Conservation (phyloP, 768 basidiomycete species). For the Erythrobasidium yunnanense region DNA sequence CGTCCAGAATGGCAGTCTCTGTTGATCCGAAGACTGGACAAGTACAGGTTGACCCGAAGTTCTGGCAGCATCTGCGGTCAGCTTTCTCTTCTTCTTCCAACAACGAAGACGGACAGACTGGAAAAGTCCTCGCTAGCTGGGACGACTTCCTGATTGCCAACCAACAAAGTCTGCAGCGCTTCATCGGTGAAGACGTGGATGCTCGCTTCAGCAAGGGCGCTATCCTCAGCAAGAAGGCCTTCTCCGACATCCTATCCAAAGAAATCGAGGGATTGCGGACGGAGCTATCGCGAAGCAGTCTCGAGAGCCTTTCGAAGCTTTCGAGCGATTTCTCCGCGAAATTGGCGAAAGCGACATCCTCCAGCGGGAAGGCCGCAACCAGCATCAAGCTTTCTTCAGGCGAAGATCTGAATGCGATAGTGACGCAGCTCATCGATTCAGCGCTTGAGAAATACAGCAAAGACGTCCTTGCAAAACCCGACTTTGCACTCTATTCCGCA, state of each 20-base stretch:
- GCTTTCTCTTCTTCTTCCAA: constrained; percentile 37
- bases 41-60: constrained; percentile 42
- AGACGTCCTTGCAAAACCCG: constrained; percentile 67
- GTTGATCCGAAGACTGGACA: constrained; percentile 36
- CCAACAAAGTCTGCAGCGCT: constrained; percentile 39
- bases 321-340: constrained; percentile 33
- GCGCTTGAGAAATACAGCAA: constrained; percentile 61
- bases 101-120: not conserved
- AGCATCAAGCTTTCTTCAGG: constrained; percentile 52
- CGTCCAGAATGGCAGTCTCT: constrained; percentile 42
- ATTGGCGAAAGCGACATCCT: constrained; percentile 35
- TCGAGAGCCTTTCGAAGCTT: constrained; percentile 31
- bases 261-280: constrained; percentile 40
- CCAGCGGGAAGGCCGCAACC: constrained; percentile 20
- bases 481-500: constrained; percentile 72
- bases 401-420: constrained; percentile 58
- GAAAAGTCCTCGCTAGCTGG: constrained; percentile 31
- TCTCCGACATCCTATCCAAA: constrained; percentile 41
- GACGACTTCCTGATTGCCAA: constrained; percentile 39
- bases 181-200: constrained; percentile 40
- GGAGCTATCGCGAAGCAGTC: constrained; percentile 13
- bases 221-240: constrained; percentile 39
- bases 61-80: constrained; percentile 44
- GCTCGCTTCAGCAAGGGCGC: constrained; percentile 35
- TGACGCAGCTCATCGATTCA: constrained; percentile 63